Evolutionary conservation across 345 rosid species (phyloP).

Genomic region (Heritiera fomes): DNA sequence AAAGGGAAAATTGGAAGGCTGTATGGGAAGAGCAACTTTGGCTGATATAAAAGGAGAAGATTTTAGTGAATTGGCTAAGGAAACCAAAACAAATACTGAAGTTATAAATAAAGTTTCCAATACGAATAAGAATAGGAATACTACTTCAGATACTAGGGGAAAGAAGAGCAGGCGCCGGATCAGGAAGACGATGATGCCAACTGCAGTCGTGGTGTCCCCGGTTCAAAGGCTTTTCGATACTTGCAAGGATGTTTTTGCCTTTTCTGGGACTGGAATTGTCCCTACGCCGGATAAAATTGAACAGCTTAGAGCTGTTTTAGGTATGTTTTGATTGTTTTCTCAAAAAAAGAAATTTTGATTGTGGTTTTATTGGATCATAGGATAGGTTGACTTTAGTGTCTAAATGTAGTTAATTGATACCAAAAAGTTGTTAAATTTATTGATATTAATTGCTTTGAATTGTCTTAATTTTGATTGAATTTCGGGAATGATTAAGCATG

Average conservation of each 20-base stretch:
- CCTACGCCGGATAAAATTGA: conserved; percentile 66
- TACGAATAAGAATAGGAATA: conserved; percentile 19
- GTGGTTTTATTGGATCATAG: background rate
- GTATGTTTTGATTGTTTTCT: conserved; percentile 41
- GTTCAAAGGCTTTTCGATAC: conserved; percentile 69
- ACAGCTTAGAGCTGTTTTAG: conserved; percentile 59
- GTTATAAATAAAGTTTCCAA: conserved; percentile 14
- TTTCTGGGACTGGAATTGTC: conserved; percentile 47
- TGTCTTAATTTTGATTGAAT: background rate
- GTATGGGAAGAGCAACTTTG: conserved; percentile 60
- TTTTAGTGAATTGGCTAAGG: conserved; percentile 39
- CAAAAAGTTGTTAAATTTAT: background rate
- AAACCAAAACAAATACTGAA: conserved; percentile 24
- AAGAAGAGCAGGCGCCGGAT: conserved; percentile 43
- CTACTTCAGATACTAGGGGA: conserved; percentile 23
- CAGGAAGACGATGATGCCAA: conserved; percentile 23
- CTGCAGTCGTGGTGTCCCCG: conserved; percentile 25
- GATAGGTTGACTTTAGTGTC: background rate
- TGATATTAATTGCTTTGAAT: background rate
- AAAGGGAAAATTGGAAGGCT: conserved; percentile 11
- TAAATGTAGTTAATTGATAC: background rate
- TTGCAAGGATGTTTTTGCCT: conserved; percentile 72
- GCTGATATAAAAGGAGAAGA: conserved; percentile 44
- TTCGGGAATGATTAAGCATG: background rate
- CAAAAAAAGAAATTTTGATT: conserved; percentile 10